Percentiles rank a stretch among this genome's conserved stretches.
Evolutionary conservation across 2,329 filamentous ascomycete genomes (phyloP).

Genomic region (Ampelomyces quisqualis): DNA sequence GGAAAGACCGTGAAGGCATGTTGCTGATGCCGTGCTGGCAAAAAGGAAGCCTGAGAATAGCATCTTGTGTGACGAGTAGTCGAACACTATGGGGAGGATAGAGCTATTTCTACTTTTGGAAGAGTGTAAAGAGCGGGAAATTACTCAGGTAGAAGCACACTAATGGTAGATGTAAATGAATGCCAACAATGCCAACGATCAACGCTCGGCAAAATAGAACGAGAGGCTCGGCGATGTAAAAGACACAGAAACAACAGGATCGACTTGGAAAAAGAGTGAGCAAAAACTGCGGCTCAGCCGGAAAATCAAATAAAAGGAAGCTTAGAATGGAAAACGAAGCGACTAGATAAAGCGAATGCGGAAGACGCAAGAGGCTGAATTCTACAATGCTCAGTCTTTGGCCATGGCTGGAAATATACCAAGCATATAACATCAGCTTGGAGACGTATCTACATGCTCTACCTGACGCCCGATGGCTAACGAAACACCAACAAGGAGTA

Average conservation of each 20-base stretch:
- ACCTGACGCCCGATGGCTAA: neutral
- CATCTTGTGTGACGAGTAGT: conserved; percentile 24
- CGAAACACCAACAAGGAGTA: conserved; percentile 1
- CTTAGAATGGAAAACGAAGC: conserved; percentile 15
- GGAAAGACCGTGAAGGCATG: conserved; percentile 48
- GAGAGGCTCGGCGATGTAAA: conserved; percentile 1
- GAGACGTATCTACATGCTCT: neutral
- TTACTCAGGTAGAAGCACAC: no score
- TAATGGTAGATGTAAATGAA: no score
- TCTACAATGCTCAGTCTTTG: conserved; percentile 8
- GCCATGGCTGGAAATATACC: conserved; percentile 6
- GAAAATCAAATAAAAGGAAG: conserved; percentile 11
- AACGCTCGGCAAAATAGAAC: conserved; percentile 11
- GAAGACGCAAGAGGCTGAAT: conserved; percentile 8
- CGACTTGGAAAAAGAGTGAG: conserved; percentile 16
- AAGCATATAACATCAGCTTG: conserved; percentile 15
- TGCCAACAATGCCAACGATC: no score
- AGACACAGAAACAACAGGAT: conserved; percentile 11
- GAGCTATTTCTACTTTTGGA: no score
- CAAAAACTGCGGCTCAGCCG: conserved; percentile 8
- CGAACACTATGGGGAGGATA: neutral
- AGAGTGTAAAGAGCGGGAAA: no score
- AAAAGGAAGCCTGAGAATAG: conserved; percentile 34
- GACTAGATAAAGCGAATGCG: conserved; percentile 5
- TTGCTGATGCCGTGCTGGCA: conserved; percentile 41